Base-by-base conservation (phyloP, 306 rosid species). In the Pyrus betulifolia region DNA sequence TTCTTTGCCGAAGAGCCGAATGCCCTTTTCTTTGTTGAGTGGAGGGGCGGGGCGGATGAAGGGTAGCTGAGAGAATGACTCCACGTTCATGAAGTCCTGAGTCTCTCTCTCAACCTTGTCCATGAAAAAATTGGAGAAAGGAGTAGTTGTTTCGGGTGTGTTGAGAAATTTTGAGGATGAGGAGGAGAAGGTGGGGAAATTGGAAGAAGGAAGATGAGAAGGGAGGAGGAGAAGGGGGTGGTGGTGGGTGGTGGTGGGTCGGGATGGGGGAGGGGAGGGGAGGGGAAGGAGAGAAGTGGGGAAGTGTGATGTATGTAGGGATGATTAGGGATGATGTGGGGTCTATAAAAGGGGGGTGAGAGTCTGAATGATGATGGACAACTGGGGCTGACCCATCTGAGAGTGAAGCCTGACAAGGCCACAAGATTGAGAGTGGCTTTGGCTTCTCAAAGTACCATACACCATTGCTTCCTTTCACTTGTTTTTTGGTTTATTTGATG, bases 61-160 rank as follows among this genome's bases (percentile, higher is more conserved):
- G 40, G 98, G 98, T 4, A 94, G 97, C 80, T 94, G 98, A 64
- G 98, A 91, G 88, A 94, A 94, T 19, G 98, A 87, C 31, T 94
- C 93, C 2, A 94, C 97, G 76, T 91, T 94, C 97, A 94, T 91
- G 91, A 93, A 91, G 83, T 94, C 96, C 59, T 84, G 97, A 22
- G 93, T 89, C 77, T 94, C 97, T 78, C 91, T 88, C 49, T 93
- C 91, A 19, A 69, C 58, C 77, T 90, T 91, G 81, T 93, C 98
- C 97, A 93, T 93, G 80, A 78, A 44, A 60, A 60, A 60, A 15
- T 11, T 63, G 57, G n/a, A 40, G 49, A 75, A 49, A 30, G 13
- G 30, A 27, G 25, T 14, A 17, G 6, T 7, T 4, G 22, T 64
- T 64, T 64, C 8, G 69, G 44, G 45, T 64, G 44, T 31, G 69